Conservation (phyloP, 805 yeast genomes). For the Diddensiella transvaalensis region DNA sequence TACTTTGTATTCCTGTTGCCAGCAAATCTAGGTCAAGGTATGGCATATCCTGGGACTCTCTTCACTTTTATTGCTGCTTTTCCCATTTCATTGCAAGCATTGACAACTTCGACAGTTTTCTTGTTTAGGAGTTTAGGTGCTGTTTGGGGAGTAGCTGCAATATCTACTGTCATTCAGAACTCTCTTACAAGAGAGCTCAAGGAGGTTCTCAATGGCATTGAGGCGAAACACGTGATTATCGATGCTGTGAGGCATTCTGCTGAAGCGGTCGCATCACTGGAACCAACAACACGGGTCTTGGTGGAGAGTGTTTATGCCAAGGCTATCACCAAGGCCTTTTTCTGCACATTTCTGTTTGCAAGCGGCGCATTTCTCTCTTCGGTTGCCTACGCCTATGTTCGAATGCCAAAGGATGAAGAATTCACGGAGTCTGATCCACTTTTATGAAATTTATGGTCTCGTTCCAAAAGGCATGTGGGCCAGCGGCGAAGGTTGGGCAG, state of each 20-base stretch:
- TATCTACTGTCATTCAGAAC: slow-evolving; percentile 13
- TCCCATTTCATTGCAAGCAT: slow-evolving; percentile 9
- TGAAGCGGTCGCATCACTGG: background rate
- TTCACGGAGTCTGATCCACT: background rate
- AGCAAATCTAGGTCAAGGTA: slow-evolving; percentile 13
- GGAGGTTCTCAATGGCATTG: background rate
- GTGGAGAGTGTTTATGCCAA: slow-evolving; percentile 2
- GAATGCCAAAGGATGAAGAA: background rate
- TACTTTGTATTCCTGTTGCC: slow-evolving; percentile 7
- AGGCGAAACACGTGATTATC: slow-evolving; percentile 3
- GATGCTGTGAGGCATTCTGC: slow-evolving; percentile 8
- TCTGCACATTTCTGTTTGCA: background rate
- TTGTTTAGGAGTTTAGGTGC: slow-evolving; percentile 12
- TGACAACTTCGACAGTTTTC: slow-evolving; percentile 10
- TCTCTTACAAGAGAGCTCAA: background rate
- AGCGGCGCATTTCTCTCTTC: background rate
- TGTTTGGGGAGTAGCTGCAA: slow-evolving; percentile 14
- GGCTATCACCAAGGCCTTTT: slow-evolving; percentile 8
- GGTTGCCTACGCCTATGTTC: background rate
- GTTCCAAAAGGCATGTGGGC: no score
- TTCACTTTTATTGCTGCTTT: slow-evolving; percentile 13
- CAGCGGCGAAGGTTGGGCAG: no score
- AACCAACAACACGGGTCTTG: background rate
- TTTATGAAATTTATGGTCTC: no score
- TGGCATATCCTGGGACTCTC: slow-evolving; percentile 11